These are phyloP conservation scores for Thymus mandschuricus DNA, from an alignment of 257 asterid species.

Conservation along the genomic window DNA sequence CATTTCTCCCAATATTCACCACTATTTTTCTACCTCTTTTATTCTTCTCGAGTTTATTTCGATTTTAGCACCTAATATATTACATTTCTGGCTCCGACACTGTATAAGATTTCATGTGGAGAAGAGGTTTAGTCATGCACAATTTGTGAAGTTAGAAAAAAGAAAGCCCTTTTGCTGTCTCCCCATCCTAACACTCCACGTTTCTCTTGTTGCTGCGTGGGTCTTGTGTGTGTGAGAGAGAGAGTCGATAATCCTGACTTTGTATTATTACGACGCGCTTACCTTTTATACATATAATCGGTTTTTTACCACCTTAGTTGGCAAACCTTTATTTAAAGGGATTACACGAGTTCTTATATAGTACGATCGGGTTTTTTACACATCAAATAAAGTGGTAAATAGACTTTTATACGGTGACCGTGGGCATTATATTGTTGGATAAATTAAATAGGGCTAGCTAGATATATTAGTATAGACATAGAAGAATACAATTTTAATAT, in stretches of 20 bases:
- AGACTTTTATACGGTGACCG: too few species aligned
- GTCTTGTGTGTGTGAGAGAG: background rate
- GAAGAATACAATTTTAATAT: background rate
- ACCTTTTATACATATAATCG: too few species aligned
- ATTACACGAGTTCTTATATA: too few species aligned
- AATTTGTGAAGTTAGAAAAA: conserved; percentile 26
- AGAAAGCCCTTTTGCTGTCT: background rate
- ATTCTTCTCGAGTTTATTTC: background rate
- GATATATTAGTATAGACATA: background rate
- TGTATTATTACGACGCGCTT: background rate
- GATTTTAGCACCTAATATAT: too few species aligned
- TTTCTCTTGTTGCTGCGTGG: background rate
- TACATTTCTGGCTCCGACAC: too few species aligned
- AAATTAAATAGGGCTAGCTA: background rate
- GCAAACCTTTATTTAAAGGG: too few species aligned
- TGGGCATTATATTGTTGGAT: background rate
- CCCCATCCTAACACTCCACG: conserved; percentile 32
- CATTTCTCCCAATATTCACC: background rate
- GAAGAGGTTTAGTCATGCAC: conserved; percentile 32
- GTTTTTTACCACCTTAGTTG: too few species aligned
- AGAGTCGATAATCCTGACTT: background rate
- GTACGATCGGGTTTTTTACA: too few species aligned
- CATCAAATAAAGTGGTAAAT: too few species aligned
- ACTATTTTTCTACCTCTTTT: background rate
- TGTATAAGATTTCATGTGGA: background rate